phyloP scores from a whole-genome alignment of 306 rosid species.

The Dalbergia oliveri region DNA sequence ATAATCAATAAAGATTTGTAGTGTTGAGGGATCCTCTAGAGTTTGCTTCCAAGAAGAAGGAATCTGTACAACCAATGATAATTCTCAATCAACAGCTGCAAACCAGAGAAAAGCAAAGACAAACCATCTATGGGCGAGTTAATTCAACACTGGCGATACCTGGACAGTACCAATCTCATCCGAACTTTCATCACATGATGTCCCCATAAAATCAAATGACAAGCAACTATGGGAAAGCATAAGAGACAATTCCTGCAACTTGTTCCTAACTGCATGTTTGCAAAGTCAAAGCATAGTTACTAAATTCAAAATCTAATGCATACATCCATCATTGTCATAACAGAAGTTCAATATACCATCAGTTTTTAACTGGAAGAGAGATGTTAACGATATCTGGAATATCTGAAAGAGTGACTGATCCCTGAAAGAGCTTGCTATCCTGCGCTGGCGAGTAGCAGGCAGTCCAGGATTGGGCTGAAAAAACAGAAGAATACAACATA shows the following conservation, averaged over 20 bases:
- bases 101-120: conserved; percentile 15
- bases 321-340: conserved; percentile 25
- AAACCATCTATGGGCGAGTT: conserved; percentile 14
- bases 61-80: conserved; percentile 42
- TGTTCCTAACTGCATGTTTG: conserved; percentile 55
- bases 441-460: conserved; percentile 59
- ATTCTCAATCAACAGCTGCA: conserved; percentile 38
- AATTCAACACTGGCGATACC: conserved; percentile 44
- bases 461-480: conserved; percentile 56
- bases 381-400: conserved; percentile 60
- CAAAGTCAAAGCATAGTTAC: conserved; percentile 39
- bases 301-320: conserved; percentile 13
- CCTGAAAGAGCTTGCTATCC: conserved; percentile 57
- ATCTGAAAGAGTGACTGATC: conserved; percentile 57
- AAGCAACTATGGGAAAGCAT: conserved; percentile 52
- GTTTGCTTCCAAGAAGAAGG: conserved; percentile 56
- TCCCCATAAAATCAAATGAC: conserved; percentile 65
- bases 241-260: conserved; percentile 59
- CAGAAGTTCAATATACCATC: conserved; percentile 51
- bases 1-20: conserved; percentile 62
- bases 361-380: conserved; percentile 52
- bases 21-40: conserved; percentile 55
- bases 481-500: conserved; percentile 27
- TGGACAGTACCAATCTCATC: conserved; percentile 64
- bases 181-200: conserved; percentile 63